Base-by-base conservation (phyloP, 2,329 filamentous ascomycete species). In the Tolypocladium ophioglossoides region DNA sequence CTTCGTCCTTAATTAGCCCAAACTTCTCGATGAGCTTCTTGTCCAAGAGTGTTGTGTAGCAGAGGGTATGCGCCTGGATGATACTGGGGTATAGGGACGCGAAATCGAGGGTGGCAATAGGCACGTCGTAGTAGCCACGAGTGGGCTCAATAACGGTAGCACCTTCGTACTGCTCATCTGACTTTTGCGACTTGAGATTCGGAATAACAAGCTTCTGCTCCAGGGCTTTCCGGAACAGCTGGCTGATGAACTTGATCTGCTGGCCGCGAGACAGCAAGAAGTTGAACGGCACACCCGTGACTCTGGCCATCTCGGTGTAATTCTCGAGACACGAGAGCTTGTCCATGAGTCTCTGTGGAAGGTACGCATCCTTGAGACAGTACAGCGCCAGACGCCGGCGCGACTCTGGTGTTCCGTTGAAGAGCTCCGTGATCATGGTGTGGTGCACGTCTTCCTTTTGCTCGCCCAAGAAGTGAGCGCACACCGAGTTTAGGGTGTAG, bases 361-460 rank as follows among this genome's bases (percentile, higher is more conserved):
- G 78, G 64, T 96, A 99, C 0, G 94, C 94, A 74, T 99, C 95
- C 71, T 99, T 99, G 60, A 99, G 72, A 72, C 94, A 99, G 74
- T 99, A 99, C 1, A 99, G 82, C 1, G 94, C 94, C 50, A 99
- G 74, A 72, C 94, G 85, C 63, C 95, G 84, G 60, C 94, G 78
- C 4, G 92, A 96, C 67, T 99, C 94, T 0, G 91, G 85, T 0
- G 94, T 96, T 57, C 94, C 94, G 67, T 99, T 97, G 78, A 91
- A 96, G 3, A 99, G 74, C 66, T 97, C 95, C 0, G 95, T 99
- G 64, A 99, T 99, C 91, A 99, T 99, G 3, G 91, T 96, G 72
- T 99, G 86, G 66, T 99, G 94, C 3, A 99, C 94, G 70, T 99
- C 94, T 72, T 99, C 94, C 67, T 99, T 99, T 68, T 99, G 94